Percentiles rank a stretch among this genome's conserved stretches.
Evolutionary conservation across 1,284 basidiomycete genomes (phyloP).

Genomic region (Phaffia rhodozyma): DNA sequence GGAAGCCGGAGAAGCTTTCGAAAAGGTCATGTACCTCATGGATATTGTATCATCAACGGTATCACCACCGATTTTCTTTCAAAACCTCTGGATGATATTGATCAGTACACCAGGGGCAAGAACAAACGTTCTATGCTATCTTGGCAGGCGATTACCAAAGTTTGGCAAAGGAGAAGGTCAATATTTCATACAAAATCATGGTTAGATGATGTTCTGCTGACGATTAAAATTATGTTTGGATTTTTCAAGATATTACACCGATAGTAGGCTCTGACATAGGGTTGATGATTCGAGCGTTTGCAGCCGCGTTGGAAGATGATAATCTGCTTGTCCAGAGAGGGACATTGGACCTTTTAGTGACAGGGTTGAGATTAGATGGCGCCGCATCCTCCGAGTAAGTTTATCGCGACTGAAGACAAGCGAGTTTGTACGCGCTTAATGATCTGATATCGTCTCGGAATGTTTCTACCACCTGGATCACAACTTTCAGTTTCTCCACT

Average conservation of each 20-base stretch:
- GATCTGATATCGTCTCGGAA: background rate
- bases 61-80: slow-evolving; percentile 77
- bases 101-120: slow-evolving; percentile 78
- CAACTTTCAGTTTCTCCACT: slow-evolving; percentile 33
- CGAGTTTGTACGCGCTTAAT: background rate
- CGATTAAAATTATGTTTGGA: slow-evolving; percentile 12
- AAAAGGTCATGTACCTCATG: slow-evolving; percentile 74
- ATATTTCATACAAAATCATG: background rate
- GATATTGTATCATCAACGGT: slow-evolving; percentile 72
- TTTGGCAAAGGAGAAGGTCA: slow-evolving; percentile 28
- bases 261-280: slow-evolving; percentile 79
- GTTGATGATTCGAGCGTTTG: slow-evolving; percentile 81
- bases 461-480: background rate
- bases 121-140: slow-evolving; percentile 75
- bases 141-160: slow-evolving; percentile 63
- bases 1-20: slow-evolving; percentile 92
- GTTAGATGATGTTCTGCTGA: slow-evolving; percentile 42
- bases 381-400: slow-evolving; percentile 1
- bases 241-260: slow-evolving; percentile 48
- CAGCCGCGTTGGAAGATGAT: slow-evolving; percentile 77
- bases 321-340: slow-evolving; percentile 74
- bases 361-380: slow-evolving; percentile 63
- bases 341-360: slow-evolving; percentile 65
- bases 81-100: slow-evolving; percentile 88
- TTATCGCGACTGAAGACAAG: background rate